Evolutionary conservation across 805 yeast species (phyloP).

Genomic region (Candida argentea): DNA sequence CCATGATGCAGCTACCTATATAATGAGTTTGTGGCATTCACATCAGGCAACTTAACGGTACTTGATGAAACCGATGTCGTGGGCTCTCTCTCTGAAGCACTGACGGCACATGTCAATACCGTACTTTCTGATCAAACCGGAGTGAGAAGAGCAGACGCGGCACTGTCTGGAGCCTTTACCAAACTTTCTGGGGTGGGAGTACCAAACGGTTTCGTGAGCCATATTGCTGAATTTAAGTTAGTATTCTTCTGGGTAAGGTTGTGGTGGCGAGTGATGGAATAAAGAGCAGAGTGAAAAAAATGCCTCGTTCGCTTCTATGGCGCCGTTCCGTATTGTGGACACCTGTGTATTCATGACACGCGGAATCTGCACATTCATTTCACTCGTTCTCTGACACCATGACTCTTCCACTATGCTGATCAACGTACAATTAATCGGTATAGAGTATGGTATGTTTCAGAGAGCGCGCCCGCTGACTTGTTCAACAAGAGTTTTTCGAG

Average conservation of each 20-base stretch:
- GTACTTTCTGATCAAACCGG: constrained; percentile 99
- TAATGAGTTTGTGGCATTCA: constrained; percentile 2
- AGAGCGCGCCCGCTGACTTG: too few relatives aligned
- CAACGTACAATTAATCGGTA: too few relatives aligned
- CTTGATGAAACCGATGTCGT: constrained; percentile 98
- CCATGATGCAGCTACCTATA: constrained; percentile 2
- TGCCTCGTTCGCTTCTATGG: neutral
- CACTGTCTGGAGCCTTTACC: constrained; percentile 99
- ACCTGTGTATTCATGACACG: too few relatives aligned
- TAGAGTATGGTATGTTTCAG: too few relatives aligned
- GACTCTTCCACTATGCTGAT: too few relatives aligned
- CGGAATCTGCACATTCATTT: too few relatives aligned
- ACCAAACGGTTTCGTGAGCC: constrained; percentile 99
- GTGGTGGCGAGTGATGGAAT: too few relatives aligned
- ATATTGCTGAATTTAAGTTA: constrained; percentile 46
- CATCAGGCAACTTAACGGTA: constrained; percentile 92
- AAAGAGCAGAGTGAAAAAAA: too few relatives aligned
- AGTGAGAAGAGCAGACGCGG: constrained; percentile 98
- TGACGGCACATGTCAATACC: constrained; percentile 99
- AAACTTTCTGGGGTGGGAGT: constrained; percentile 99
- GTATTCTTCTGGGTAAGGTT: constrained; percentile 17
- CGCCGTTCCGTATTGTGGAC: too few relatives aligned
- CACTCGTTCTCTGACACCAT: too few relatives aligned
- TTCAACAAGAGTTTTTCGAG: too few relatives aligned
- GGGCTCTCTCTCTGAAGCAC: constrained; percentile 99